Evolutionary conservation across 176 grass and related monocot genomes (phyloP), one percentile per base, ranked within the genome.

Genomic region (Zea luxurians): DNA sequence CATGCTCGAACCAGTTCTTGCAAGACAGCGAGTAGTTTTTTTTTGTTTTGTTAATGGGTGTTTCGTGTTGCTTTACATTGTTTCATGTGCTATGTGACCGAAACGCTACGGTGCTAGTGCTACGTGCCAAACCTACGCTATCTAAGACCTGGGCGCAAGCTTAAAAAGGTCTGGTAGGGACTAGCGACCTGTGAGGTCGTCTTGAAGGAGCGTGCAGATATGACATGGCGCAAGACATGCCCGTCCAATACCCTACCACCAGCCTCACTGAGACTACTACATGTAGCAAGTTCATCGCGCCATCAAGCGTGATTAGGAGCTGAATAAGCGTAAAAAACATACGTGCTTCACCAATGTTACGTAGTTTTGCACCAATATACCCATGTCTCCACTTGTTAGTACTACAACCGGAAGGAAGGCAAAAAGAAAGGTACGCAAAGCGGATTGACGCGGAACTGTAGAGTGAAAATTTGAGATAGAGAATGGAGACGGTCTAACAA

Each of bases 91-190:
- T 17, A 60, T 52, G 37, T 54, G 37, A 8, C 71, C 54, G n/a
- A 68, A 85, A 36, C 27, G 49, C 73, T 73, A 68, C 53, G 53
- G 16, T n/a, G 49, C 73, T 73, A 68, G 27, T 40, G 38, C 38
- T 40, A 40, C 35, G 34, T 48, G 38, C 46, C 76, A 43, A 61
- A 50, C 13, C 4, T 55, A 16, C 52, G 15, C 15, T 68, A 61
- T 37, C 59, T 7, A 27, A 16, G 64, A 40, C 6, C 53, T 48
- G 16, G 58, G 8, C 60, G 43, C 0, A 55, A 52, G 27, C 18
- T 10, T 57, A 8, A 41, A 76, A 69, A 11, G 40, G 54, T 57
- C 40, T 52, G 17, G 57, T 15, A n/a, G 68, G 8, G 7, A 52
- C 35, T 46, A 4, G 13, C 13, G 64, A 18, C 38, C 41, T 57